Conservation (phyloP, 78 protist species). For the Dictyostelium purpureum region DNA sequence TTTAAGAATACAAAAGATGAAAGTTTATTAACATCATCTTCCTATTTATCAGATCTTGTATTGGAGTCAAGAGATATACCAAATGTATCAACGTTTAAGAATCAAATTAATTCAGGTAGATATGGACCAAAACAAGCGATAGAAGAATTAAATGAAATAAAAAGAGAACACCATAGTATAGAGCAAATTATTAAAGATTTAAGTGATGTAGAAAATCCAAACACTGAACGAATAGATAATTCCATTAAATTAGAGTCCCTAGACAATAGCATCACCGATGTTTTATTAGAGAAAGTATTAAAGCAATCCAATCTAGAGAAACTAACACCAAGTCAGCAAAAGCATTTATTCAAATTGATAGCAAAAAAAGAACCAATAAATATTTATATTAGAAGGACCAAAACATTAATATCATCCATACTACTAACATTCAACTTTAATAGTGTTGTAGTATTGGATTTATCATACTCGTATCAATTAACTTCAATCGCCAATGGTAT, state of each 20-base stretch:
- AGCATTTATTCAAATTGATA: not conserved
- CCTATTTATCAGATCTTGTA: not conserved
- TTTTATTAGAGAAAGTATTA: not conserved
- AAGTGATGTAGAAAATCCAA: not conserved
- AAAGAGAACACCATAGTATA: not conserved
- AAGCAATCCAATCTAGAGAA: not conserved
- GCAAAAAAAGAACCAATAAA: not conserved
- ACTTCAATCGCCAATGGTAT: not conserved
- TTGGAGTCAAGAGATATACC: conserved; percentile 3
- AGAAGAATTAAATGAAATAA: not conserved
- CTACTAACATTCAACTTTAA: not conserved
- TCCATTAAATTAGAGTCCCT: no score
- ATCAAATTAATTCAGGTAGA: not conserved
- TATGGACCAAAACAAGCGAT: not conserved
- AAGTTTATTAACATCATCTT: not conserved
- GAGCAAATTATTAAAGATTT: not conserved
- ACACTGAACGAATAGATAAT: no score
- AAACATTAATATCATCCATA: not conserved
- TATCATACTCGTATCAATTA: not conserved
- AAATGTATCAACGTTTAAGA: no score
- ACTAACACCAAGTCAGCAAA: not conserved
- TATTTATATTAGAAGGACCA: not conserved
- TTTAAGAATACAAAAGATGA: not conserved
- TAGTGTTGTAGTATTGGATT: not conserved
- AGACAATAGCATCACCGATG: not conserved